phyloP scores from a whole-genome alignment of 179 eudicot species.

The Vitellaria paradoxa region DNA sequence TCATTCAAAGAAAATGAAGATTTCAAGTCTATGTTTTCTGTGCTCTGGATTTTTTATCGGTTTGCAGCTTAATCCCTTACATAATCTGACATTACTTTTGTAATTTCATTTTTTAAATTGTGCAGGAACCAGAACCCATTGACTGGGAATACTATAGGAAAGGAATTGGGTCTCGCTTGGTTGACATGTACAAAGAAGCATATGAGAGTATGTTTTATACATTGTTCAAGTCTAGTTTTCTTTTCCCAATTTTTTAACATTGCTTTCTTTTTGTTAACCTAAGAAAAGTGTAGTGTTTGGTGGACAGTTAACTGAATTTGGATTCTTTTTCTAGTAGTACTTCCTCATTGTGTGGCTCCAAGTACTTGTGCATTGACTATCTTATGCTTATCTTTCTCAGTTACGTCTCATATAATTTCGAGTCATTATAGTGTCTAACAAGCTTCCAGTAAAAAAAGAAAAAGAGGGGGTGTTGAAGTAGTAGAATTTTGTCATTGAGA shows the following conservation, averaged over 20 bases:
- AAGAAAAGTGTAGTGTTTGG: too few species aligned
- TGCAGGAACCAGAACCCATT: conserved; percentile 90
- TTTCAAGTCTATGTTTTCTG: neutral
- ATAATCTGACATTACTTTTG: neutral
- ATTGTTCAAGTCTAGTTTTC: neutral
- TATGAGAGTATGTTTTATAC: conserved; percentile 60
- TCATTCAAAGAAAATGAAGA: neutral
- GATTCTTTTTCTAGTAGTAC: neutral
- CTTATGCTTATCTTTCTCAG: neutral
- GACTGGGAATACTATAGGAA: conserved; percentile 97
- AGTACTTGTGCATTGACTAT: neutral
- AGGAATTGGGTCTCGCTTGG: conserved; percentile 82
- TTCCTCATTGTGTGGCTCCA: neutral
- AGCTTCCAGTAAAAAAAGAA: neutral
- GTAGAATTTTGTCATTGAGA: neutral
- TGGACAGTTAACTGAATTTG: neutral
- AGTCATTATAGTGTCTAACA: neutral
- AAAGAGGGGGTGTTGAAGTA: neutral
- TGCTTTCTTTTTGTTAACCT: neutral
- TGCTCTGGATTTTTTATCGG: too few species aligned
- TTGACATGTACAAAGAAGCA: conserved; percentile 95
- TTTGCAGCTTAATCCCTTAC: too few species aligned
- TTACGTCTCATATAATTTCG: neutral
- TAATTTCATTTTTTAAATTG: neutral
- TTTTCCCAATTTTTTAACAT: too few species aligned